Base-by-base conservation (phyloP, 352 stramenopile species). In the Aphanomyces cochlioides region DNA sequence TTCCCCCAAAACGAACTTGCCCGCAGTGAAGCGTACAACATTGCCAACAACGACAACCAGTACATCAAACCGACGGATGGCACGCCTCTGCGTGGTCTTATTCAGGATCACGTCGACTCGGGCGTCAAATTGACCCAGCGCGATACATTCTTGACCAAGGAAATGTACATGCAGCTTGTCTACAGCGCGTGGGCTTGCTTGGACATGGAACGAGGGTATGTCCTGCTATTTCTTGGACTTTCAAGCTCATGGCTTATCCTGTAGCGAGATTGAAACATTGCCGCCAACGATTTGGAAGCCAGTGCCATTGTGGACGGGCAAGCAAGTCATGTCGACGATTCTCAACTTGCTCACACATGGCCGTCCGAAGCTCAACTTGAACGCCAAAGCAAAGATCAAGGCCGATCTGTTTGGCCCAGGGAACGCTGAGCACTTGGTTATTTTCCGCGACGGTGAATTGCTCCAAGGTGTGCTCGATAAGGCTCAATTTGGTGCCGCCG, bases 41-140 rank as follows among this genome's bases (percentile, higher is more conserved):
- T 99, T 75, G 96, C 96, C 13, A 90, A 85, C 54, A 99, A 98
- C 61, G 95, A 99, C 77, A 86, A 99, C 73, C 97, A 99, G 79
- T 99, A 98, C 80, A 83, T 98, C 50, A 97, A 98, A 41, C 96
- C 97, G 7, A 99, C 97, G 6, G 96, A 99, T 83, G 98, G 97
- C 2, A 96, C 95, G 28, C 98, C 98, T 2, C 77, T 99, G 47
- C 87, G 98, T 75, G 98, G 97, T 66, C 82, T 99, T 8, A 99
- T 99, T 74, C 98, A 99, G 81, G 98, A 99, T 80, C 97, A 99
- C 79, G 96, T 99, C 21, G 96, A 98, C 74, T 97, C 93, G 3
- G 97, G 96, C 39, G 96, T 99, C n/a, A 99, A 99, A 79, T 82
- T 99, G 48, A 98, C 93, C 13, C 90, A 98, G 80, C 89, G 96